Conservation (phyloP, 352 stramenopile genomes). For the Globisporangium irregulare region DNA sequence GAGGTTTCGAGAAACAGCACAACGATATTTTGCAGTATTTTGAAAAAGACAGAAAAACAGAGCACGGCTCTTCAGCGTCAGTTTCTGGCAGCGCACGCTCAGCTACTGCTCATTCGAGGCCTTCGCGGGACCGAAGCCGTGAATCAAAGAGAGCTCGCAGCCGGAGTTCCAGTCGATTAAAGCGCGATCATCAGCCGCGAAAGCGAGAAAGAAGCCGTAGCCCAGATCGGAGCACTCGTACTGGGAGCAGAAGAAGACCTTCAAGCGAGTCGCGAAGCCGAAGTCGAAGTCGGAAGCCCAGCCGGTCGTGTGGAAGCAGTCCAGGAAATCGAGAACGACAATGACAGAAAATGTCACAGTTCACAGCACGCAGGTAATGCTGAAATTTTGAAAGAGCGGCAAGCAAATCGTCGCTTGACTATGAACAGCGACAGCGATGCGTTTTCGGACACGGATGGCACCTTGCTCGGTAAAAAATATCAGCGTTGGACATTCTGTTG, state of each 20-base stretch:
- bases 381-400: neutral
- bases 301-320: neutral
- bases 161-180: neutral
- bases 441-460: neutral
- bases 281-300: neutral
- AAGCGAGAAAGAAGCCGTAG: conserved; percentile 1
- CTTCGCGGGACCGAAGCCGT: neutral
- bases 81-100: neutral
- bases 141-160: conserved; percentile 1
- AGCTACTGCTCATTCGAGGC: neutral
- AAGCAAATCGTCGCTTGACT: neutral
- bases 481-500: neutral
- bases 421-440: neutral
- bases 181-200: neutral
- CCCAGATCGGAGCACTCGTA: neutral
- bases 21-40: conserved; percentile 15
- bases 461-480: neutral
- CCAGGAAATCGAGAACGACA: neutral
- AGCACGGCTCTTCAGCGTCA: neutral
- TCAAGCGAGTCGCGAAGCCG: neutral
- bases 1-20: neutral
- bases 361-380: neutral
- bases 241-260: neutral
- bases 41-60: neutral
- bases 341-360: neutral